Conservation (phyloP, 2,329 filamentous ascomycete species). For the Leptographium wingfieldii region DNA sequence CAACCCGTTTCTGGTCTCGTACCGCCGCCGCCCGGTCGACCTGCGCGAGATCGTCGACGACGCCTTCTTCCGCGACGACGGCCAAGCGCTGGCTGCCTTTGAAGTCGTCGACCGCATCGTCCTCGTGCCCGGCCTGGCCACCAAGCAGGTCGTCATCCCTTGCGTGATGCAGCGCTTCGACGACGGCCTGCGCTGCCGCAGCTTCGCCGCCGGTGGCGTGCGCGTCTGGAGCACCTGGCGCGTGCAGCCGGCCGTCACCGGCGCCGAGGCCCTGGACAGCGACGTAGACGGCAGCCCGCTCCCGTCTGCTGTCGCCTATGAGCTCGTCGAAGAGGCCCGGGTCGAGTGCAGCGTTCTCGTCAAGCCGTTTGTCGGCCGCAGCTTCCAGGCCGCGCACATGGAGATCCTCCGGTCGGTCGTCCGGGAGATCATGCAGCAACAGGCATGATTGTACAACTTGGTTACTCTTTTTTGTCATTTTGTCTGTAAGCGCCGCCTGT, state of each 20-base stretch:
- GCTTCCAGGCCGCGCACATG: constrained; percentile 18
- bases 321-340: constrained; percentile 21
- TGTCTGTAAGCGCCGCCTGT: too few species aligned
- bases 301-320: constrained; percentile 15
- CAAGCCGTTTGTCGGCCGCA: constrained; percentile 22
- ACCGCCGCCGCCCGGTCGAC: constrained; percentile 21
- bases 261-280: not conserved
- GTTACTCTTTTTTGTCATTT: too few species aligned
- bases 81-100: constrained; percentile 18
- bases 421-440: constrained; percentile 12
- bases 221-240: constrained; percentile 27
- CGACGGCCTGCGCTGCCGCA: constrained; percentile 29
- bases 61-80: constrained; percentile 26
- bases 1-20: constrained; percentile 26
- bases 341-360: constrained; percentile 21
- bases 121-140: constrained; percentile 26
- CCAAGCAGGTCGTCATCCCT: constrained; percentile 27
- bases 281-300: not conserved
- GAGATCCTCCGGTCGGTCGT: constrained; percentile 21
- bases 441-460: not conserved
- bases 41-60: constrained; percentile 24
- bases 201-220: constrained; percentile 29
- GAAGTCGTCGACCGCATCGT: constrained; percentile 24
- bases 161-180: constrained; percentile 30
- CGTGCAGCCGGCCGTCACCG: constrained; percentile 10